phyloP scores from a whole-genome alignment of 371 early-diverging fungal genomes.

The Lichtheimia ornata region DNA sequence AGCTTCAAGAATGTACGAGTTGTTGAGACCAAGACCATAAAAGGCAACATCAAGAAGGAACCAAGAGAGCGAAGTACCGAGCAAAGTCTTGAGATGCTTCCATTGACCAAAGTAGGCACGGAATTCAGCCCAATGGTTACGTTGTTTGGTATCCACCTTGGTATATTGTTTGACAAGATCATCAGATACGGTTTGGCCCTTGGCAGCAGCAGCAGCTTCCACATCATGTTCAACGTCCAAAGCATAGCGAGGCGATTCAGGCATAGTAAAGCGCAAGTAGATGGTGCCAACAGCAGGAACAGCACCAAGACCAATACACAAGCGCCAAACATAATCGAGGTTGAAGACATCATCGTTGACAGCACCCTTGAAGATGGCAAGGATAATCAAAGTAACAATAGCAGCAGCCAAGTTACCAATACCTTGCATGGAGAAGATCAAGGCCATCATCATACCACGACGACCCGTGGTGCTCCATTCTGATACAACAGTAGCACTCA shows the following conservation, averaged over 20 bases:
- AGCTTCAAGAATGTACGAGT: slow-evolving; percentile 67
- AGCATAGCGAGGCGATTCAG: slow-evolving; percentile 89
- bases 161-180: slow-evolving; percentile 42
- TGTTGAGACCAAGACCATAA: slow-evolving; percentile 88
- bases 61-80: slow-evolving; percentile 82
- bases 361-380: slow-evolving; percentile 68
- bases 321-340: slow-evolving; percentile 89
- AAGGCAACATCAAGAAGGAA: slow-evolving; percentile 88
- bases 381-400: slow-evolving; percentile 66
- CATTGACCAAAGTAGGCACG: slow-evolving; percentile 75
- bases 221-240: slow-evolving; percentile 74
- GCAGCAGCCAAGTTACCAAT: slow-evolving; percentile 84
- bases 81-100: slow-evolving; percentile 74
- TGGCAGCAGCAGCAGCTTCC: slow-evolving; percentile 63
- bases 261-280: slow-evolving; percentile 89
- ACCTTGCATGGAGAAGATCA: slow-evolving; percentile 93
- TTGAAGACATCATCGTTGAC: slow-evolving; percentile 66
- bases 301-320: slow-evolving; percentile 77
- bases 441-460: slow-evolving; percentile 70
- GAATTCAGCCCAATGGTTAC: slow-evolving; percentile 66
- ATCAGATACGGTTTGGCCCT: slow-evolving; percentile 41
- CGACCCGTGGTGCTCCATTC: slow-evolving; percentile 81
- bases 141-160: slow-evolving; percentile 43
- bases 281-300: slow-evolving; percentile 81
- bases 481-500: slow-evolving; percentile 82